phyloP scores from a whole-genome alignment of 306 rosid species.

The Cyclanthera cordifolia region DNA sequence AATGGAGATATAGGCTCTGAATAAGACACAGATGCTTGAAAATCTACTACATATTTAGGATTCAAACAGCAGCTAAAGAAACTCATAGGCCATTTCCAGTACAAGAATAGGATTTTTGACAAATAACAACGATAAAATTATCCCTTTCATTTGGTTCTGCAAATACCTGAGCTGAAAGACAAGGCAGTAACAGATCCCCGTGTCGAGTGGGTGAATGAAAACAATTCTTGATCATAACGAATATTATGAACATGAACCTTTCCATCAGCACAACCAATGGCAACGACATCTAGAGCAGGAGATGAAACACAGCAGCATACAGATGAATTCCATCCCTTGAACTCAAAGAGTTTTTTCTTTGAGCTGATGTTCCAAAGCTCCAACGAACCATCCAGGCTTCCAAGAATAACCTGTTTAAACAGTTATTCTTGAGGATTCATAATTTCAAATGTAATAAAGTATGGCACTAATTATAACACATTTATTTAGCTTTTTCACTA shows the following conservation, averaged over 20 bases:
- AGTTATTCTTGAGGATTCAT: slow-evolving; percentile 6
- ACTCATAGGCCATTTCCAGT: background rate
- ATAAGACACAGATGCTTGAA: background rate
- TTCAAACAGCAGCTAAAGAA: background rate
- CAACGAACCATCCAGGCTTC: slow-evolving; percentile 72
- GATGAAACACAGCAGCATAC: slow-evolving; percentile 65
- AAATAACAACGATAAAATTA: background rate
- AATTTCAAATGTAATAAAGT: background rate
- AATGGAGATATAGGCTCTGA: background rate
- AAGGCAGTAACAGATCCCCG: slow-evolving; percentile 92
- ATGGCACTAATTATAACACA: background rate
- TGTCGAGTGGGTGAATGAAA: slow-evolving; percentile 70
- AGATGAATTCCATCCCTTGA: slow-evolving; percentile 85
- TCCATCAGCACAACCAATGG: slow-evolving; percentile 89
- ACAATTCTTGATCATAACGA: slow-evolving; percentile 62
- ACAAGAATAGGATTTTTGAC: background rate
- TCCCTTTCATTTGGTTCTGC: background rate
- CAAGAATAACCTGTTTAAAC: slow-evolving; percentile 58
- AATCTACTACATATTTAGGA: background rate
- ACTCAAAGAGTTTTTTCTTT: slow-evolving; percentile 63
- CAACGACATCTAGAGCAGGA: slow-evolving; percentile 85
- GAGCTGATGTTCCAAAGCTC: slow-evolving; percentile 95
- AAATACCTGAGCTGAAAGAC: slow-evolving; percentile 73
- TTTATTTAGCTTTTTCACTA: background rate
- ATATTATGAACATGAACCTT: slow-evolving; percentile 67